A percentile compares a stretch with the other conserved stretches of the same genome.
Evolutionary conservation across 495 filamentous ascomycete species (phyloP).

Genomic region (Penicillium cinerascens): DNA sequence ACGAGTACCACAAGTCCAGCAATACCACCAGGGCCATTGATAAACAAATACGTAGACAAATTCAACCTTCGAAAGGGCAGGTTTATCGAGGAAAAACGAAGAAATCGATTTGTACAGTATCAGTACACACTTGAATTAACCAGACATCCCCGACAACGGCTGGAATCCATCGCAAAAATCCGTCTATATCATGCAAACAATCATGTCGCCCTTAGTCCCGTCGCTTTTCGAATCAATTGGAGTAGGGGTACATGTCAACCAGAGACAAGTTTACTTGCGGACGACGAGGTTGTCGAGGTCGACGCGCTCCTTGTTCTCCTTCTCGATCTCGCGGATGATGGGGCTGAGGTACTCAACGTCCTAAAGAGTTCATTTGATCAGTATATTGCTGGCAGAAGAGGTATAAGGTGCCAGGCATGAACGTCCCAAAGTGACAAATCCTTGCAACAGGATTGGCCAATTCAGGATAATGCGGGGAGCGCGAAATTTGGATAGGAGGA

Average conservation of each 20-base stretch:
- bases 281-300: constrained; percentile 80
- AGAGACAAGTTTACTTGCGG: constrained; percentile 40
- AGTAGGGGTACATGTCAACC: constrained; percentile 7
- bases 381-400: constrained; percentile 4
- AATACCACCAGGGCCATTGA: neutral
- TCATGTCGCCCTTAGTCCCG: constrained; percentile 21
- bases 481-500: constrained; percentile 15
- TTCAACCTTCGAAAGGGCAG: neutral
- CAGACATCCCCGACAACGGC: constrained; percentile 15
- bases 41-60: neutral
- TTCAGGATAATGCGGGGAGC: constrained; percentile 25
- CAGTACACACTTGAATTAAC: constrained; percentile 39
- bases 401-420: constrained; percentile 9
- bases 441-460: constrained; percentile 42
- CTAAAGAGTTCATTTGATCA: constrained; percentile 41
- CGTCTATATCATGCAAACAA: constrained; percentile 30
- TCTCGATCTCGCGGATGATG: constrained; percentile 79
- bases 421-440: constrained; percentile 38
- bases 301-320: constrained; percentile 73
- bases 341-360: constrained; percentile 74
- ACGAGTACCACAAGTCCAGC: neutral
- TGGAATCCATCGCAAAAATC: constrained; percentile 25
- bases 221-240: constrained; percentile 19
- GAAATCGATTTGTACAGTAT: constrained; percentile 51
- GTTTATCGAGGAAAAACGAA: constrained; percentile 13